A percentile compares a stretch with the other conserved stretches of the same genome.
phyloP scores from a whole-genome alignment of 169 alveolate species.

The Fabrea salina region DNA sequence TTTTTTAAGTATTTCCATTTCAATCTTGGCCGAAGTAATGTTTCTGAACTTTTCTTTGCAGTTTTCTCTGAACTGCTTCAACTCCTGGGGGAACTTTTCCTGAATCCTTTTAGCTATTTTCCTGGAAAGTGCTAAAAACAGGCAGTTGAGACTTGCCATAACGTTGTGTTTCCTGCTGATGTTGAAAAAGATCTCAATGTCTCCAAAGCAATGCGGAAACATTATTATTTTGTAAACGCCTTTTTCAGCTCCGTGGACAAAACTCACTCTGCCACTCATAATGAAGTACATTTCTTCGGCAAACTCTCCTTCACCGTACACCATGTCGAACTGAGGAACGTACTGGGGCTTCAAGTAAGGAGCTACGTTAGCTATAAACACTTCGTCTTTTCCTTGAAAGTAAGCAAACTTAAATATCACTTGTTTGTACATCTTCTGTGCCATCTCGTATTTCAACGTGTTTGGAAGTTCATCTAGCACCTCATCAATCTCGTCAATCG shows the following conservation, averaged over 20 bases:
- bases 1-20: no score
- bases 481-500: slow-evolving; percentile 47
- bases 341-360: background rate
- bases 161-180: background rate
- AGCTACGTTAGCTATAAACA: background rate
- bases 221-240: background rate
- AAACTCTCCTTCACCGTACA: slow-evolving; percentile 17
- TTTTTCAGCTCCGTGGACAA: background rate
- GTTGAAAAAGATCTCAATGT: background rate
- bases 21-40: no score
- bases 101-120: no score
- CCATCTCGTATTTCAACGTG: slow-evolving; percentile 58
- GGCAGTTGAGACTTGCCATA: no score
- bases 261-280: slow-evolving; percentile 1
- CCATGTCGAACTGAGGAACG: background rate
- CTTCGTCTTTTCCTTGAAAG: slow-evolving; percentile 16
- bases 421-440: slow-evolving; percentile 56
- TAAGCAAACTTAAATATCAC: slow-evolving; percentile 47
- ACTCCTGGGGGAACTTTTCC: no score
- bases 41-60: no score
- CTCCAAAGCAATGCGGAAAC: slow-evolving; percentile 15
- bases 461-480: slow-evolving; percentile 62
- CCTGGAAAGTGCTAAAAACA: no score
- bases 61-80: no score
- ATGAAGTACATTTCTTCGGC: slow-evolving; percentile 24